Evolutionary conservation across 305 asterid genomes (phyloP), one percentile per base, ranked within the genome.

Genomic region (Solanum hybrid): DNA sequence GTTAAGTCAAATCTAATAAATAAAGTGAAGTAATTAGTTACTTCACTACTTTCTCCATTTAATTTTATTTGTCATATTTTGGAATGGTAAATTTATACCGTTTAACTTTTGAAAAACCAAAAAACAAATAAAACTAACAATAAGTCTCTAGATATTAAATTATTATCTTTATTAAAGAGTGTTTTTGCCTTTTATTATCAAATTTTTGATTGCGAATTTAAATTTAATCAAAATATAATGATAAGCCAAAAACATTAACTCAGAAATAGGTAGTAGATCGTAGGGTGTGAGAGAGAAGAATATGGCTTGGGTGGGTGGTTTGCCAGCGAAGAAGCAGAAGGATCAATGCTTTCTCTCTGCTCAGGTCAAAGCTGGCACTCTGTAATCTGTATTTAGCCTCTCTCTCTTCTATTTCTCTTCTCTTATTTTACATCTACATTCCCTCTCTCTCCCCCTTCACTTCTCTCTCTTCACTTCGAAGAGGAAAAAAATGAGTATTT

Each of bases 261-360:
- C 12, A 10, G 40, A 64, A 13, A 13, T 87, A 73, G 64, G 85
- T 15, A 88, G 89, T 24, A 69, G 32, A 69, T 72, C 88, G 91
- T 93, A 90, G 93, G 89, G 91, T 90, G 91, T 78, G 66, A 88
- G 93, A 15, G n/a, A 7, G 14, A n/a, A 64, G 29, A 92, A 93
- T 90, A 91, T 90, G 10, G 19, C 3, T 27, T 37, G 86, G 31
- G 42, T 84, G 4, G 24, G 87, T 84, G 87, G 42, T 84, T 84
- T 94, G 98, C 97, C 98, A 96, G 97, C 98, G 95, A 92, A 91
- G 97, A 92, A 91, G 91, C 90, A 92, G 93, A 92, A 89, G 95
- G 94, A 92, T 92, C 90, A 89, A 92, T 89, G 92, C 94, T 88
- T 90, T 92, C 90, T 88, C 87, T 66, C 64, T 75, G 90, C 92